phyloP scores from a whole-genome alignment of 1,139 yeast genomes.

The Yamadazyma diospyri region DNA sequence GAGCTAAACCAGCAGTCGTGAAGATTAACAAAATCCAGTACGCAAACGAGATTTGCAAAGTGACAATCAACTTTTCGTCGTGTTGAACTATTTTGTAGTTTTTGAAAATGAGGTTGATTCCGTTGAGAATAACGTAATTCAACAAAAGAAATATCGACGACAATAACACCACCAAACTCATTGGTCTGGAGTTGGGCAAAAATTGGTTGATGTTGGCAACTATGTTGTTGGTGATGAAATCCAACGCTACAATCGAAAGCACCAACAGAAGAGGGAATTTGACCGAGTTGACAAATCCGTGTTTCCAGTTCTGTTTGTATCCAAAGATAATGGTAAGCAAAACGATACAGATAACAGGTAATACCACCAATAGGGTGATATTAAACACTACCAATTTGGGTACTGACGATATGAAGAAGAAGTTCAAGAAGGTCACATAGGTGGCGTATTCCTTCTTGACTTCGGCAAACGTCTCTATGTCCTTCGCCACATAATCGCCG shows the following conservation, averaged over 20 bases:
- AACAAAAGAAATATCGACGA: slow-evolving; percentile 48
- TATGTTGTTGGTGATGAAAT: slow-evolving; percentile 28
- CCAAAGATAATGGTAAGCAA: slow-evolving; percentile 46
- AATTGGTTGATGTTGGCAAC: slow-evolving; percentile 50
- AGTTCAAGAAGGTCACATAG: slow-evolving; percentile 60
- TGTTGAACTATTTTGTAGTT: slow-evolving; percentile 52
- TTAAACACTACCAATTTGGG: slow-evolving; percentile 45
- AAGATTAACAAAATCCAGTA: slow-evolving; percentile 55
- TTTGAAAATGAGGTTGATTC: slow-evolving; percentile 36
- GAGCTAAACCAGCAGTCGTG: slow-evolving; percentile 44
- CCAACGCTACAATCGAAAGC: slow-evolving; percentile 37
- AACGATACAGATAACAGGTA: slow-evolving; percentile 53
- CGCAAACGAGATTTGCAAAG: slow-evolving; percentile 53
- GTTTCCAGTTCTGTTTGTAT: slow-evolving; percentile 48
- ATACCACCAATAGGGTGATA: slow-evolving; percentile 44
- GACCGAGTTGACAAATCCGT: slow-evolving; percentile 34
- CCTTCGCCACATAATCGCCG: slow-evolving; percentile 17
- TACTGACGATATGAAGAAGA: slow-evolving; percentile 53
- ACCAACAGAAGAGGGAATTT: slow-evolving; percentile 57
- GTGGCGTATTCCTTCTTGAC: slow-evolving; percentile 43
- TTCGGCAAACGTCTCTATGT: slow-evolving; percentile 1
- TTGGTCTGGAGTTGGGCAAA: slow-evolving; percentile 55
- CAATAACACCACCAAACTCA: slow-evolving; percentile 31
- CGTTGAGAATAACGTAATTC: slow-evolving; percentile 56
- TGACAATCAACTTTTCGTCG: slow-evolving; percentile 66